Evolutionary conservation across 2,329 filamentous ascomycete species (phyloP).

Genomic region (Capronia coronata): DNA sequence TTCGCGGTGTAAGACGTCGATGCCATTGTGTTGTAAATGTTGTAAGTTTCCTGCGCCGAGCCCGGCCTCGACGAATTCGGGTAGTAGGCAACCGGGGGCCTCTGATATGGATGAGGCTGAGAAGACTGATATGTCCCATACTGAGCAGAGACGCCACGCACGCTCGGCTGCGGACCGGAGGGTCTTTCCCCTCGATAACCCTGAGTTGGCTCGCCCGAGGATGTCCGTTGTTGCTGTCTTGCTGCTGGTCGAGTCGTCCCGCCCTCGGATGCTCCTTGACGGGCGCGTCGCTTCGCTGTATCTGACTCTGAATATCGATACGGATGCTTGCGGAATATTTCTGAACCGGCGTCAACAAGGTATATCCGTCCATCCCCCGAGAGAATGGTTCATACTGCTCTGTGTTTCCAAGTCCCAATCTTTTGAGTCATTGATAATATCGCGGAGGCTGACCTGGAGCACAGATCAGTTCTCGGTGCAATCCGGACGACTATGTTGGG

Average conservation of each 20-base stretch:
- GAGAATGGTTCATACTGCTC: conserved; percentile 14
- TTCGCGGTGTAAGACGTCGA: conserved; percentile 8
- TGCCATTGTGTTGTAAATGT: conserved; percentile 6
- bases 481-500: background rate
- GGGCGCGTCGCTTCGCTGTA: conserved; percentile 18
- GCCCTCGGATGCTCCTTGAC: conserved; percentile 18
- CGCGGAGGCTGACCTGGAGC: conserved; percentile 19
- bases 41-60: conserved; percentile 5
- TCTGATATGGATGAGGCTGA: conserved; percentile 6
- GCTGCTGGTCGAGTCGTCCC: conserved; percentile 13
- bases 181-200: conserved; percentile 6
- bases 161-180: background rate
- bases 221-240: conserved; percentile 5
- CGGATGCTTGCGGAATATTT: conserved; percentile 17
- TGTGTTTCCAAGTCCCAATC: conserved; percentile 24
- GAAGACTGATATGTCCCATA: conserved; percentile 9
- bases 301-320: conserved; percentile 24
- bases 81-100: conserved; percentile 5
- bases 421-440: conserved; percentile 23
- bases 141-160: conserved; percentile 1
- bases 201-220: conserved; percentile 8
- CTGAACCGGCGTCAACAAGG: conserved; percentile 15
- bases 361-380: background rate
- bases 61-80: conserved; percentile 6
- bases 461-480: background rate